Conservation (phyloP, 768 basidiomycete species). For the Kwoniella mangroviensis region DNA sequence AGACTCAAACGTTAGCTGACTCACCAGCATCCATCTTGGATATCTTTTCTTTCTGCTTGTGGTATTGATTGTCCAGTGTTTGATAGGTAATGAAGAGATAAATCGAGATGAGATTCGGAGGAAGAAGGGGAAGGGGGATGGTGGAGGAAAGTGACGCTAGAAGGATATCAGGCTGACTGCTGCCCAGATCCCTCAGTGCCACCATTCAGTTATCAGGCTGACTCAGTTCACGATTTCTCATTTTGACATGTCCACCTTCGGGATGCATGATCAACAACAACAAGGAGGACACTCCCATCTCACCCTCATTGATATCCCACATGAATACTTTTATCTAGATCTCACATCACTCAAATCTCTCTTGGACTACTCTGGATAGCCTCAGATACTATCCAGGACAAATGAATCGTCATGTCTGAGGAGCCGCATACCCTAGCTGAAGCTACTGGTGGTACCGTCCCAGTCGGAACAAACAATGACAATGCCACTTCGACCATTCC, state of each 20-base stretch:
- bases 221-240: slow-evolving; percentile 13
- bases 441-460: background rate
- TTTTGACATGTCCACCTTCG: slow-evolving; percentile 1
- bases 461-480: background rate
- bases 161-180: background rate
- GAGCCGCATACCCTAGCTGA: background rate
- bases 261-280: background rate
- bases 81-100: background rate
- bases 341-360: background rate
- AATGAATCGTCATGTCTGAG: too few species aligned
- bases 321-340: background rate
- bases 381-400: too few species aligned
- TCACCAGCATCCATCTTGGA: slow-evolving; percentile 42
- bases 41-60: background rate
- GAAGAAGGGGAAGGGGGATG: background rate
- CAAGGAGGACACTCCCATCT: background rate
- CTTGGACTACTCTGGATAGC: too few species aligned
- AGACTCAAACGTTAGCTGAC: slow-evolving; percentile 2
- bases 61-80: background rate
- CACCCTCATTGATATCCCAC: background rate
- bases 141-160: background rate
- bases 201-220: slow-evolving; percentile 2
- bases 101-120: background rate
- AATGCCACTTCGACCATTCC: background rate
- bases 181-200: background rate